A percentile compares a stretch with the other conserved stretches of the same genome.
These are phyloP conservation scores for Poterioochromonas sp. DNA, from an alignment of 352 stramenopile species.

Conservation along the genomic window DNA sequence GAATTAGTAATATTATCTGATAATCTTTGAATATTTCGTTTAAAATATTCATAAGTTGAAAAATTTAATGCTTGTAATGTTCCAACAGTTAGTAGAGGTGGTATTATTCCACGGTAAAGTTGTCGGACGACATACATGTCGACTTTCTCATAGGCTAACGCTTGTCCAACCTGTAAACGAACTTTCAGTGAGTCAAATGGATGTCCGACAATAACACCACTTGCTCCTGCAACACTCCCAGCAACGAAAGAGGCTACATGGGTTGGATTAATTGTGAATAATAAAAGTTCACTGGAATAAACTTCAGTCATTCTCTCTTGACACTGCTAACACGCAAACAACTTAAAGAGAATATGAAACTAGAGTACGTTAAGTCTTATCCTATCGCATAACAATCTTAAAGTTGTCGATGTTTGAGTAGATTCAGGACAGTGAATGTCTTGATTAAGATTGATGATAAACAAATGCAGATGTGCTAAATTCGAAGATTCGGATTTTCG, in stretches of 20 bases:
- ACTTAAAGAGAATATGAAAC: no score
- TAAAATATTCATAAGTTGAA: neutral
- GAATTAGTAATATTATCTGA: neutral
- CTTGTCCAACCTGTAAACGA: neutral
- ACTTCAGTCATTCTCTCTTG: no score
- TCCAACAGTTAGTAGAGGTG: conserved; percentile 1
- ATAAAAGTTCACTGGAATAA: neutral
- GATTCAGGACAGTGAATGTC: no score
- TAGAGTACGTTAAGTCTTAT: no score
- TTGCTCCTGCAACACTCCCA: neutral
- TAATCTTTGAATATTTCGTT: neutral
- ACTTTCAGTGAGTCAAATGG: conserved; percentile 25
- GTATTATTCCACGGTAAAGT: conserved; percentile 3
- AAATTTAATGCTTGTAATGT: conserved; percentile 3
- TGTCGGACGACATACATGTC: neutral
- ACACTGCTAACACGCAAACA: no score
- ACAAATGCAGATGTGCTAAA: no score
- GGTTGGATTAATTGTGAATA: neutral
- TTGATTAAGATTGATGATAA: no score
- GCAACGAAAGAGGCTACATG: neutral
- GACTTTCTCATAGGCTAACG: neutral
- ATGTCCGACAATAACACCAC: conserved; percentile 20
- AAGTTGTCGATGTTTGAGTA: no score
- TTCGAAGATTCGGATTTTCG: no score
- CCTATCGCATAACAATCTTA: no score